These are phyloP conservation scores for Lachnellula hyalina DNA, from an alignment of 2,329 filamentous ascomycete species.

Conservation along the genomic window DNA sequence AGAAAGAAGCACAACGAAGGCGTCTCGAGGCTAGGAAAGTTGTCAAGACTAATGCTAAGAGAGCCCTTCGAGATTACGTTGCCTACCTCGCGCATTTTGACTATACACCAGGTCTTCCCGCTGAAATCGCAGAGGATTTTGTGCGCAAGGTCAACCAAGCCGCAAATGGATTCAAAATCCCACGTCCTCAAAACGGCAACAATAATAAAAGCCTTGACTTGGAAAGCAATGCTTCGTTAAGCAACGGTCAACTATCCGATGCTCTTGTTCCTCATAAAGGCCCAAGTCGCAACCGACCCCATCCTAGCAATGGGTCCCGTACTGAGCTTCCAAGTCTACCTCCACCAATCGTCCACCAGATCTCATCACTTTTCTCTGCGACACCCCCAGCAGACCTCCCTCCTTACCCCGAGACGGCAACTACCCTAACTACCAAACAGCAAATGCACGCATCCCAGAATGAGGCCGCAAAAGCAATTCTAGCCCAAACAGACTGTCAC, in stretches of 20 bases:
- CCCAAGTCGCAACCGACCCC: conserved; percentile 28
- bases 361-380: conserved; percentile 65
- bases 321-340: conserved; percentile 41
- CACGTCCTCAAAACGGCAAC: conserved; percentile 29
- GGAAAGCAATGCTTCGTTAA: conserved; percentile 29
- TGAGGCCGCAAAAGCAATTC: conserved; percentile 29
- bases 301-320: conserved; percentile 20
- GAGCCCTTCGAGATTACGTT: conserved; percentile 69
- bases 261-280: conserved; percentile 40
- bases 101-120: conserved; percentile 56
- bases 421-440: conserved; percentile 29
- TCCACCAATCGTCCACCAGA: conserved; percentile 43
- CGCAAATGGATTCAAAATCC: conserved; percentile 42
- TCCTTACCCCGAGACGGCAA: conserved; percentile 51
- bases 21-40: conserved; percentile 59
- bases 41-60: conserved; percentile 69
- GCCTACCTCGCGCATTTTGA: conserved; percentile 69
- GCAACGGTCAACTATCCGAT: conserved; percentile 32
- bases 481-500: conserved; percentile 41
- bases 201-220: conserved; percentile 23
- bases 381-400: conserved; percentile 62
- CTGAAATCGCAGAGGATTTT: conserved; percentile 40
- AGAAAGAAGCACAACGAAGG: conserved; percentile 38
- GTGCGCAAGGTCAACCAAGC: conserved; percentile 52
- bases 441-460: conserved; percentile 28